phyloP scores from a whole-genome alignment of 805 yeast species.

The Candida takata region DNA sequence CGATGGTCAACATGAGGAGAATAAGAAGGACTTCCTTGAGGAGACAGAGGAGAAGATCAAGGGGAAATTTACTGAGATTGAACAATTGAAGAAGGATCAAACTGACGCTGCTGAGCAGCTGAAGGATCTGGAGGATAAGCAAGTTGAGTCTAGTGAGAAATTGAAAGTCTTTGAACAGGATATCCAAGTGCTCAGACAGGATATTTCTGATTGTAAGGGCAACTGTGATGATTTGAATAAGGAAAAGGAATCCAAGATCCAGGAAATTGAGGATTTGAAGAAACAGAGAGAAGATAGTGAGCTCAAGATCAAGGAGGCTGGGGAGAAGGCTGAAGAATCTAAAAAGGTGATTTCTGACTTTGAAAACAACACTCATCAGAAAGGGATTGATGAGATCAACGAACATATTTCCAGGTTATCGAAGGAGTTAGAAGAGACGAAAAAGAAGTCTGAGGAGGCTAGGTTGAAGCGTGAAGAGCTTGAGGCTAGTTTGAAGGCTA shows the following conservation, averaged over 20 bases:
- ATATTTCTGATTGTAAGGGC: conserved; percentile 14
- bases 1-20: conserved; percentile 20
- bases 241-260: conserved; percentile 10
- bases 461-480: conserved; percentile 8
- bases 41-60: conserved; percentile 19
- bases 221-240: conserved; percentile 14
- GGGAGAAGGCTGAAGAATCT: conserved; percentile 6
- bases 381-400: conserved; percentile 16
- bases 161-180: conserved; percentile 13
- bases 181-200: conserved; percentile 12
- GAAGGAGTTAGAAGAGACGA: conserved; percentile 10
- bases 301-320: conserved; percentile 10
- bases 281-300: conserved; percentile 15
- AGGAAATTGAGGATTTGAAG: conserved; percentile 15
- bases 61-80: conserved; percentile 16
- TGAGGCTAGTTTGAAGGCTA: conserved; percentile 6
- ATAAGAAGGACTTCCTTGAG: conserved; percentile 13
- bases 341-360: conserved; percentile 8
- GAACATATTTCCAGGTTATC: conserved; percentile 12
- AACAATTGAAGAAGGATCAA: conserved; percentile 18
- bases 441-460: conserved; percentile 8
- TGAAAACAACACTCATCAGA: conserved; percentile 9
- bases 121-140: conserved; percentile 19
- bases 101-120: conserved; percentile 15
- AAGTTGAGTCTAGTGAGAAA: conserved; percentile 19